Base-by-base conservation (phyloP, 768 basidiomycete species). In the Rhizopogon sp. region DNA sequence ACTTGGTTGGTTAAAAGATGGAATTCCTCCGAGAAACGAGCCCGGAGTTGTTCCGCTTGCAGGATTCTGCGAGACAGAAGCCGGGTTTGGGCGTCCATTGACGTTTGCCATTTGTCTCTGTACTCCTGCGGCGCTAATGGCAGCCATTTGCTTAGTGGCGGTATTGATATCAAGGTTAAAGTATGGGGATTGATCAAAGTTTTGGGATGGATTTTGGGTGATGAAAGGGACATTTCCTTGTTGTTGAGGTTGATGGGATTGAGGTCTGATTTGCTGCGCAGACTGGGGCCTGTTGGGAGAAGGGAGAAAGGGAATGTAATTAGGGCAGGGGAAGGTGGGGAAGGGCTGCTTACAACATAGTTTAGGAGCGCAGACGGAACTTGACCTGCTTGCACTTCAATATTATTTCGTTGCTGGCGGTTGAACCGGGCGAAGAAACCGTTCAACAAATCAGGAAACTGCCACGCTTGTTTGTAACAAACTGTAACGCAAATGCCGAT, bases 111-210 rank as follows among this genome's bases (percentile, higher is more conserved):
- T 79, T 62, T 81, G 77, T 16, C 68, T 67, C 53, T 66, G 68
- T 53, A 64, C 60, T 61, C 76, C 83, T 47, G 77, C 85, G 52
- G 79, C 84, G 62, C 77, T 83, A 60, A 91, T 80, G 9, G 85
- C 85, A 31, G 87, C 86, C 81, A 90, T 87, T 72, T 92, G 90
- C 69, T 90, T 92, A 56, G 85, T 85, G 49, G 78, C 82, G 43
- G 82, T 77, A 50, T 79, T 77, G 56, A 85, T 75, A 70, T 91
- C 87, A 59, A 89, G 75, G 64, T 71, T 70, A 61, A 81, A 81
- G 60, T 72, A 72, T 17, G 71, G 56, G 52, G 74, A 64, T 57
- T 74, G 69, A 55, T 75, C 74, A 44, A 72, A 58, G 50, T 64
- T 55, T 28, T 49, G 29, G 33, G 55, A 16, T 43, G 56, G 31